Evolutionary conservation across 2,329 filamentous ascomycete genomes (phyloP).

Genomic region (Plenodomus biglobosus): DNA sequence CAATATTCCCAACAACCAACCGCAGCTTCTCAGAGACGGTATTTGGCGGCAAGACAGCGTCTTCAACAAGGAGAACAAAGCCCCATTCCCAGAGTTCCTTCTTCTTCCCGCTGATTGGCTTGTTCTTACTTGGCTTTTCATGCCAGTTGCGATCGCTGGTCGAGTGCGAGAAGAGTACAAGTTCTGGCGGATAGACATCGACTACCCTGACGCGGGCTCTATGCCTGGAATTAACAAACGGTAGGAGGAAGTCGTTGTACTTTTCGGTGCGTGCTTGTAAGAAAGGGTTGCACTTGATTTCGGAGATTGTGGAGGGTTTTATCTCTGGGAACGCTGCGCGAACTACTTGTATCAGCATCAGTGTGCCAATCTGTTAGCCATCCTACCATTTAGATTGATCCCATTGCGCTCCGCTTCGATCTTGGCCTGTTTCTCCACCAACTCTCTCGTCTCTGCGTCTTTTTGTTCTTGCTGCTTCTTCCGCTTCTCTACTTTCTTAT

Average conservation of each 20-base stretch:
- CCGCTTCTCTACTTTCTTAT: conserved; percentile 44
- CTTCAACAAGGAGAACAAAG: conserved; percentile 78
- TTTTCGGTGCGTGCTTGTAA: conserved; percentile 40
- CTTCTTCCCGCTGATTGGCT: conserved; percentile 34
- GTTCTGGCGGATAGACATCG: conserved; percentile 70
- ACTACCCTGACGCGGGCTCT: conserved; percentile 72
- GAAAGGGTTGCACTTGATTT: conserved; percentile 53
- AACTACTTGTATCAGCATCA: conserved; percentile 45
- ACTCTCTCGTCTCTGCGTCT: conserved; percentile 29
- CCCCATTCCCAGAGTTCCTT: conserved; percentile 75
- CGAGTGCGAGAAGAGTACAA: conserved; percentile 69
- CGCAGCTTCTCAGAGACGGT: conserved; percentile 54
- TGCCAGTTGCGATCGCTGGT: conserved; percentile 42
- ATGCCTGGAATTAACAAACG: conserved; percentile 75
- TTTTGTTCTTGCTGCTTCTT: conserved; percentile 41
- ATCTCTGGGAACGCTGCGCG: conserved; percentile 48
- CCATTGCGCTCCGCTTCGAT: conserved; percentile 16
- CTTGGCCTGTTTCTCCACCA: conserved; percentile 24
- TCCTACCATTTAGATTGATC: conserved; percentile 48
- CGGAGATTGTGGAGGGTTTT: conserved; percentile 34
- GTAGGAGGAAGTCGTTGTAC: conserved; percentile 55
- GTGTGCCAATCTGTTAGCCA: background rate
- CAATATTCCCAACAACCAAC: conserved; percentile 62
- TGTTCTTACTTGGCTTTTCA: conserved; percentile 43
- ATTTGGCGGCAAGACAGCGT: conserved; percentile 50